Conservation (phyloP, 2,329 filamentous ascomycete genomes). For the Phyllosticta ampelicida region DNA sequence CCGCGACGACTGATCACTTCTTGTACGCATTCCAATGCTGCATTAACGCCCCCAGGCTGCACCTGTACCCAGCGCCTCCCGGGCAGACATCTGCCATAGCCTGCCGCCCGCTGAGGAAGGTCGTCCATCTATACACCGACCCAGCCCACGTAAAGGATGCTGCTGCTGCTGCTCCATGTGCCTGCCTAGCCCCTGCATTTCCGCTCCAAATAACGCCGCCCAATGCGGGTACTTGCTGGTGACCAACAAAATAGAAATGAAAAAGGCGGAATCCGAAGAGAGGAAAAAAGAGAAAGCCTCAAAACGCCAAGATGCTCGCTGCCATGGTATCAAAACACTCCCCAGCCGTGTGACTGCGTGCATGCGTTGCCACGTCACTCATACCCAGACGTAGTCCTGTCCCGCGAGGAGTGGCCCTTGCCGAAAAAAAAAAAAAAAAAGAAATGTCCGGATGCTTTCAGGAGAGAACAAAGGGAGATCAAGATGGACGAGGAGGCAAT, state of each 20-base stretch:
- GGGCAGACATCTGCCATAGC: not conserved
- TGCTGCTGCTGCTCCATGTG: not conserved
- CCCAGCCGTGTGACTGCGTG: not conserved
- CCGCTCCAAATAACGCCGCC: slow-evolving; percentile 1
- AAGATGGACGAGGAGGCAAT: not conserved
- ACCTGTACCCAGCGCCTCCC: not conserved
- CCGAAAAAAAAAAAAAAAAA: not conserved
- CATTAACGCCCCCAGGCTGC: not conserved
- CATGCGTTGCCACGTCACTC: not conserved
- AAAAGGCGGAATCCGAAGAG: not conserved
- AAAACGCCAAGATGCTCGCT: slow-evolving; percentile 9
- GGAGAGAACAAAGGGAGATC: not conserved
- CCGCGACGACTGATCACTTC: not conserved
- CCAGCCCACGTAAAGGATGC: not conserved
- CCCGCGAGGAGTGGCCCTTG: not conserved
- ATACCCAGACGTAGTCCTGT: not conserved
- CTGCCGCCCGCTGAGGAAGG: not conserved
- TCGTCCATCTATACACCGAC: not conserved
- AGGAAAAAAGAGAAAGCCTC: not conserved
- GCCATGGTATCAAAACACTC: not conserved
- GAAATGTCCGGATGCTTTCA: not conserved
- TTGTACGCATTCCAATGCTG: not conserved
- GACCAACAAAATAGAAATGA: no score
- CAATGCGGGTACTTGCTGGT: not conserved
- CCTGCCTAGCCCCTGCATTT: not conserved